phyloP scores from a whole-genome alignment of 2,329 filamentous ascomycete genomes.

The Trichoderma endophyticum region DNA sequence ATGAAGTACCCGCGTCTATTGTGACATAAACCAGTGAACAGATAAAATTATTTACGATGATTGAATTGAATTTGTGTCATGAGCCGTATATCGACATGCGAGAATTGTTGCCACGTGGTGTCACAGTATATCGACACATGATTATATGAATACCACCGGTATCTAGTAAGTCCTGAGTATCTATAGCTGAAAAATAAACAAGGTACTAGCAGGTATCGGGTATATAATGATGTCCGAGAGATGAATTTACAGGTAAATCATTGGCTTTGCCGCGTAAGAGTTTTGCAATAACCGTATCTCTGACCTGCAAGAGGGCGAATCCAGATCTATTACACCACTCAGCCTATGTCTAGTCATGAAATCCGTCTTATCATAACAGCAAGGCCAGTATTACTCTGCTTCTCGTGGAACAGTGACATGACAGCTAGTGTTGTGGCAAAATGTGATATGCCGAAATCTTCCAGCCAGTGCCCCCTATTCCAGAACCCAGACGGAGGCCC shows the following conservation, averaged over 20 bases:
- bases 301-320: not conserved
- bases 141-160: not conserved
- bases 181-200: not conserved
- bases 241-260: fast-evolving
- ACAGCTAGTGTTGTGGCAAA: not conserved
- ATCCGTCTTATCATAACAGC: not conserved
- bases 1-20: not conserved
- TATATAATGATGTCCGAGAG: not conserved
- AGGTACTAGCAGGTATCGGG: not conserved
- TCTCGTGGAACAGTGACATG: not conserved
- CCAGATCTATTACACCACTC: not conserved
- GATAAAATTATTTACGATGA: fast-evolving
- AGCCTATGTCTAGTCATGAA: not conserved
- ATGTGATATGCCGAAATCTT: not conserved
- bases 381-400: not conserved
- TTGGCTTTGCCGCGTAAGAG: fast-evolving
- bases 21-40: not conserved
- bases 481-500: not conserved
- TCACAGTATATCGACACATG: not conserved
- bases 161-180: not conserved
- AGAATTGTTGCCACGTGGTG: not conserved
- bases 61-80: not conserved
- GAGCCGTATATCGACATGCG: not conserved
- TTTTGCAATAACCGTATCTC: not conserved
- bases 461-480: not conserved